Evolutionary conservation across 768 basidiomycete genomes (phyloP), one percentile per base, ranked within the genome.

Genomic region (Leccinum variicolor): DNA sequence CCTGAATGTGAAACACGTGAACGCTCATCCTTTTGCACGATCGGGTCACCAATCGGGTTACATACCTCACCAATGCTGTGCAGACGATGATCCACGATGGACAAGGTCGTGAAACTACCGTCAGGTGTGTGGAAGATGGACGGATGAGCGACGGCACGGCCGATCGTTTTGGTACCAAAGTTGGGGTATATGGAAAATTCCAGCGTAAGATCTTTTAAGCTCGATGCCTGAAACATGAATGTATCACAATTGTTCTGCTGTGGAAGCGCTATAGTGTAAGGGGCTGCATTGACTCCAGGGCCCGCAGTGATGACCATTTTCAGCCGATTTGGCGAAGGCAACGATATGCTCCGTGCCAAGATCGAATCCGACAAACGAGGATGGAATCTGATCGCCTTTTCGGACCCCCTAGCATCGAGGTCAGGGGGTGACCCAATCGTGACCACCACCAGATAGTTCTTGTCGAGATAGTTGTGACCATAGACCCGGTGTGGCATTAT

Each of bases 401-500:
- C 79, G 56, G 73, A 77, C 56, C 67, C 67, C 39, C 65, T 61
- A 14, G 66, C 53, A 39, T 67, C 72, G 17, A 73, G 64, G 1
- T 74, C 73, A 59, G 84, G 83, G 21, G 64, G 62, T n/a, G 60
- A 48, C 2, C 93, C 94, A 46, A 98, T 84, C 0, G 89, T 84
- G 47, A 99, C 80, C 66, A 96, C 91, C 6, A 98, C 85, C 33
- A 98, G 79, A 66, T 85, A 85, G 50, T 86, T 86, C 66, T 85
- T 87, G 73, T 96, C 93, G 52, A 99, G 81, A 73, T 91, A 94
- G 68, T 92, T 96, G 76, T 99, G 96, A 7, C 96, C 96, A 70
- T 99, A 99, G 31, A 96, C 90, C 53, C 94, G 86, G 69, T 98
- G 93, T 28, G 97, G 94, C 84, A 99, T 96, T 69, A 98, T 98